Evolutionary conservation across 2,329 filamentous ascomycete species (phyloP), one percentile per base, ranked within the genome.

Genomic region (Albifimbria verrucaria): DNA sequence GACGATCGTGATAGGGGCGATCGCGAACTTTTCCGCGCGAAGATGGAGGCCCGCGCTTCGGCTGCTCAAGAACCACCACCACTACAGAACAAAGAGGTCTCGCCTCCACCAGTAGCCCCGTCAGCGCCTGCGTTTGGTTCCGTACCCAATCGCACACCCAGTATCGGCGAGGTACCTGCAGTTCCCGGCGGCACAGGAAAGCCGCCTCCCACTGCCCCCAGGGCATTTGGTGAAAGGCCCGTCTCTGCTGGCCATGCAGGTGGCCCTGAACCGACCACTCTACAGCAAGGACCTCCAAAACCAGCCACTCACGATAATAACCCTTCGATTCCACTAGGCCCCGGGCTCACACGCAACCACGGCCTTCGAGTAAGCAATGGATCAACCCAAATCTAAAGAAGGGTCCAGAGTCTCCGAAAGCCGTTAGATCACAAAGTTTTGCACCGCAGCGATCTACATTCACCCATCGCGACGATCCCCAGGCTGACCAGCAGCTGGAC

Each of bases 351-450:
- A 72, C 73, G 45, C 73, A 59, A 21, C 68, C 72, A 54, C 75
- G 79, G 7, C 75, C 78, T 17, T 80, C 79, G 1, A 83, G 80
- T 62, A 83, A 82, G 59, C 81, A 83, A 64, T 85, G 81, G 81
- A 79, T 81, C 53, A 82, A 82, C 49, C 78, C 80, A 3, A 76
- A 74, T 24, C 59, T 79, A 4, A 81, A 77, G 63, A 79, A 79
- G 53, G 66, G 69, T 0, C 76, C 79, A 2, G 78, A 80, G 18
- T 82, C 79, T 2, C 80, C 81, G 2, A 80, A 79, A 55, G 62
- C 74, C 25, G 75, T 73, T 59, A 71, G 79, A 52, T 76, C 78
- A 1, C 77, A 78, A 55, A 79, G 74, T 51, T 77, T 81, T 59
- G 70, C 71, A 41, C 74, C 75, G 26, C 69, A 72, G 20, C 64